Base-by-base conservation (phyloP, 2,329 filamentous ascomycete genomes). In the Colletotrichum karsti region DNA sequence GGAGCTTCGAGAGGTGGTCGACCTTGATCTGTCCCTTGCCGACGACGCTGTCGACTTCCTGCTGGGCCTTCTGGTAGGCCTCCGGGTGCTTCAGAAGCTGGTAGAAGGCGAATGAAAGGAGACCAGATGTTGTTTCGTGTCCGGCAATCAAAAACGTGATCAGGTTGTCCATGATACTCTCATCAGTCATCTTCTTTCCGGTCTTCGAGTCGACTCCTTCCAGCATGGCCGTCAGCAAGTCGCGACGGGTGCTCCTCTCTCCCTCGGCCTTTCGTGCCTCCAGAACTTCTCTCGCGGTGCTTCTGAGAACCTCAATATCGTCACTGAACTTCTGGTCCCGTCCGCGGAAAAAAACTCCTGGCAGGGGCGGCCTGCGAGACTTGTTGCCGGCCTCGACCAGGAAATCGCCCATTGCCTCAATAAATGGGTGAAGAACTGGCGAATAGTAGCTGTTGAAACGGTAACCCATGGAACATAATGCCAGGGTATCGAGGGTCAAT, bases 51-150 rank as follows among this genome's bases (percentile, higher is more conserved):
- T 93, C 91, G 5, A 94, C 88, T 74, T 94, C 92, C 67, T 89
- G 77, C 70, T 91, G 90, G 0, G 90, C 90, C 70, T 88, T 89
- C 37, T 79, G 79, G 69, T 90, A 88, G 2, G 83, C 82, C 2
- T 85, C 82, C 0, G 91, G 91, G 72, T 91, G 83, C 74, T 90
- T 91, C 35, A 92, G 76, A 2, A 94, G 82, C 60, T 90, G 84
- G 74, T 90, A 91, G 57, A 92, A 87, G 0, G 86, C 79, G 72
- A 92, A 93, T 0, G 90, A 87, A 6, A 94, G 77, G 12, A 91
- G 79, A 4, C 91, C 91, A 1, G 89, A 88, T 0, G 92, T 92
- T 0, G 92, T 94, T 70, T 92, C 91, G 72, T 92, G 90, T 3
- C 90, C 87, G 56, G 89, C 89, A 70, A 90, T 88, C 20, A 92